Evolutionary conservation across 2,329 filamentous ascomycete genomes (phyloP).

Genomic region (Phialophora expanda): DNA sequence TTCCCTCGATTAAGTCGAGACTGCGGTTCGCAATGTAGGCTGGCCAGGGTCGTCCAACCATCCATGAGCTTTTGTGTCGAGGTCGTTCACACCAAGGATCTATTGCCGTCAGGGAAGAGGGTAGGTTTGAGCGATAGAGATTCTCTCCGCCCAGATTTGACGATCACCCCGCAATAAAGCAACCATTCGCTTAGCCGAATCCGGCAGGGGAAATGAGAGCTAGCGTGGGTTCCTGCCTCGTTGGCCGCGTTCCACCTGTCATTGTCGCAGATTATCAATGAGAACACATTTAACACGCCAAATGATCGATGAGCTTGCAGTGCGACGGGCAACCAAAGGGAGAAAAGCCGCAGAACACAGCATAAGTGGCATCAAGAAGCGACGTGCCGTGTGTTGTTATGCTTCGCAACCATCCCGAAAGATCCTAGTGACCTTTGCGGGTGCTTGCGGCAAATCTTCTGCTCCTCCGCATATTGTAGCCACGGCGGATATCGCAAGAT

Average conservation of each 20-base stretch:
- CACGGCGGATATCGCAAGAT: background rate
- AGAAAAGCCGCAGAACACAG: background rate
- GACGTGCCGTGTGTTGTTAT: background rate
- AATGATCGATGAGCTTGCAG: background rate
- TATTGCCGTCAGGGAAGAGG: background rate
- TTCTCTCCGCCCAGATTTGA: background rate
- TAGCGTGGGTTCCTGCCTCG: background rate
- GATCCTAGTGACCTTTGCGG: background rate
- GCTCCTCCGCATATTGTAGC: background rate
- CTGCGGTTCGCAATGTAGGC: background rate
- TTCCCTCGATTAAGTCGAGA: background rate
- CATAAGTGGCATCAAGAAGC: background rate
- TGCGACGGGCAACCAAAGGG: background rate
- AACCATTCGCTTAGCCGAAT: background rate
- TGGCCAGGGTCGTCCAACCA: background rate
- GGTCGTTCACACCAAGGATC: background rate
- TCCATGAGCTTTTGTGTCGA: background rate
- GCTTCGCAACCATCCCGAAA: background rate
- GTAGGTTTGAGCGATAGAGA: background rate
- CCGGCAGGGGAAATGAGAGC: slow-evolving; percentile 9
- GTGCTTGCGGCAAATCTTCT: background rate
- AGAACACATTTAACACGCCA: no score
- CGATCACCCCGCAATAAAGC: background rate
- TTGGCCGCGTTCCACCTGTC: background rate
- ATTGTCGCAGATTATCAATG: background rate